Conservation (phyloP, 441 rosid species). For the Syzygium malaccense region DNA sequence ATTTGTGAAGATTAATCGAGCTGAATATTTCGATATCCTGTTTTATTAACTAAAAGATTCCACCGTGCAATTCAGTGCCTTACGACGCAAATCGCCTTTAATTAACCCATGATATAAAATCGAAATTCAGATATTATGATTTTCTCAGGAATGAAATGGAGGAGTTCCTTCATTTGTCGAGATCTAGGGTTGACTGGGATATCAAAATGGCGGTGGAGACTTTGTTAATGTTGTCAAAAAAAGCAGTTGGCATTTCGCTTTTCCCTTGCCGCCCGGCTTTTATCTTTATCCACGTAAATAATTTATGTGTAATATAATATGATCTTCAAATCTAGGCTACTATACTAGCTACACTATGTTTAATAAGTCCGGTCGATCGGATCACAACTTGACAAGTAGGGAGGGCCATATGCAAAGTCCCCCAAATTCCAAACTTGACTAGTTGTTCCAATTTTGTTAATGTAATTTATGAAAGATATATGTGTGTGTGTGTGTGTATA, state of each 20-base stretch:
- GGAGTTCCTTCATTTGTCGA: background rate
- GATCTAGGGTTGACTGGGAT: background rate
- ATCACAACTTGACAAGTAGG: background rate
- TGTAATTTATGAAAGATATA: background rate
- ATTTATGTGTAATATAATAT: background rate
- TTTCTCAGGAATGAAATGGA: background rate
- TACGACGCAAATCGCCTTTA: background rate
- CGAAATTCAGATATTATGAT: background rate
- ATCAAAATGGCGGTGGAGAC: background rate
- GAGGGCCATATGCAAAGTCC: background rate
- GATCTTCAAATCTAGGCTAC: background rate
- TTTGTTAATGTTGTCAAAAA: background rate
- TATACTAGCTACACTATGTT: background rate
- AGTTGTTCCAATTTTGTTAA: background rate
- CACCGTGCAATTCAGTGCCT: accelerated
- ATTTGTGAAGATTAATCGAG: background rate
- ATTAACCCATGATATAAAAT: background rate
- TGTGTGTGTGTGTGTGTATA: background rate
- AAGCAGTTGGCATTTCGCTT: background rate
- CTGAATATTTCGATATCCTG: background rate
- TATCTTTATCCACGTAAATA: background rate
- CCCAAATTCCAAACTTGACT: background rate
- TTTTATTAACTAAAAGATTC: background rate
- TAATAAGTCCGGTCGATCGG: background rate
- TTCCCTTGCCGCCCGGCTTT: background rate